Percentiles rank a stretch among this genome's conserved stretches.
Evolutionary conservation across 2,329 filamentous ascomycete genomes (phyloP).

Genomic region (Elsinoe fawcettii): DNA sequence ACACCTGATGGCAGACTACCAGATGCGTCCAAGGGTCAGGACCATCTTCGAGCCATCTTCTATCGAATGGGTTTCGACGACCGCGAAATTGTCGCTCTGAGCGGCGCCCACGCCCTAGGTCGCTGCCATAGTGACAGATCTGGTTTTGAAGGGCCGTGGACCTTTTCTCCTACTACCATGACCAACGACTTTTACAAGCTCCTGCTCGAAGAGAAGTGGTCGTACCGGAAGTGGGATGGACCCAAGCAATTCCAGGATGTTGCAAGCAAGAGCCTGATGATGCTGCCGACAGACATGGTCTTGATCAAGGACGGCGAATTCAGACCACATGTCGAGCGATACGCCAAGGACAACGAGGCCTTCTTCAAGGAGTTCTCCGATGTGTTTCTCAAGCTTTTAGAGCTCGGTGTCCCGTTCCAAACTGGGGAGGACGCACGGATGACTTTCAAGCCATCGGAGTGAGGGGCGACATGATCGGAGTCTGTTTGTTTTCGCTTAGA

Average conservation of each 20-base stretch:
- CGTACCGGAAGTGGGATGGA: slow-evolving; percentile 80
- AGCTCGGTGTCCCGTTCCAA: slow-evolving; percentile 86
- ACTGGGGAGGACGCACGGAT: slow-evolving; percentile 39
- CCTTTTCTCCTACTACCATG: slow-evolving; percentile 80
- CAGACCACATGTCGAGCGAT: slow-evolving; percentile 70
- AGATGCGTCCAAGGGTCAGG: slow-evolving; percentile 67
- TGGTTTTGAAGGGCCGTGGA: slow-evolving; percentile 85
- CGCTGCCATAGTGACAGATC: slow-evolving; percentile 85
- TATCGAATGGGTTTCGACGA: slow-evolving; percentile 97
- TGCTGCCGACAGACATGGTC: slow-evolving; percentile 88
- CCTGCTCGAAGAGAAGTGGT: slow-evolving; percentile 86
- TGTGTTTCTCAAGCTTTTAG: slow-evolving; percentile 74
- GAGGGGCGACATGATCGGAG: slow-evolving; percentile 5
- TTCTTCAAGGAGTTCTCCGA: slow-evolving; percentile 93
- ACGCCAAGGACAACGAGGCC: slow-evolving; percentile 79
- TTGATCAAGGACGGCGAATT: slow-evolving; percentile 84
- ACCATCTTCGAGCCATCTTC: slow-evolving; percentile 87
- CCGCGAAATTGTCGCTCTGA: slow-evolving; percentile 87
- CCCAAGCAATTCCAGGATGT: slow-evolving; percentile 87
- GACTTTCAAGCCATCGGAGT: slow-evolving; percentile 39
- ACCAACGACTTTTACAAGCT: slow-evolving; percentile 94
- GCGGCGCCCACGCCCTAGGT: slow-evolving; percentile 77
- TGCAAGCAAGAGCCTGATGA: slow-evolving; percentile 83
- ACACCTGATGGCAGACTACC: slow-evolving; percentile 89
- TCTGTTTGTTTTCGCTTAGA: neutral